Base-by-base conservation (phyloP, 1,139 yeast genomes). In the Blastobotrys illinoisensis region DNA sequence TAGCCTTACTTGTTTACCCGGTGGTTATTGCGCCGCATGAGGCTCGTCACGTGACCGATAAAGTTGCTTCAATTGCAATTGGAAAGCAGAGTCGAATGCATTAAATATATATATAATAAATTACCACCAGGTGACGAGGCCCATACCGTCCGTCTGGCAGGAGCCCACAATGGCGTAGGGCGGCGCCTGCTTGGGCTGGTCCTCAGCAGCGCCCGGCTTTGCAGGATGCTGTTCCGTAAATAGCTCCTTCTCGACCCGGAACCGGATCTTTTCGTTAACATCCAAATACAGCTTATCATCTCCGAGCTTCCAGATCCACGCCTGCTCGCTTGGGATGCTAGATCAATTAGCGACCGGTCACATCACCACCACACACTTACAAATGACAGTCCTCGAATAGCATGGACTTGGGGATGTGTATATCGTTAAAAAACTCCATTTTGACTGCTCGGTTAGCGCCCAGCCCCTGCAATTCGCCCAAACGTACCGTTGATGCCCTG, bases 91-190 rank as follows among this genome's bases (percentile, higher is more conserved):
- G 23, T 6, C 4, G 4, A 20, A 44, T 44, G 24, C 24, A 44
- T 44, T 44, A 44, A 44, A 44, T 28, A 47, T 20, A 28, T 13
- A 26, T 9, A 28, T 11, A 26, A 21, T 11, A 49, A 44, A 82
- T 65, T 87, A 95, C 99, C 99, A 93, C 98, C 98, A 93, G 52
- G 91, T 80, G 44, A 88, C 85, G 64, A 95, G 82, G 4, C 99
- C 99, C 95, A 89, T 88, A 48, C 99, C 99, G 64, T 89, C 97
- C 3, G 88, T 82, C 68, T 90, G 97, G 70, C 97, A 90, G 54
- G 96, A 86, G n/a, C 95, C 97, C 36, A 87, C 71, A 36, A 93
- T 74, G 11, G 90, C 88, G 69, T 88, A 90, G 1, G 96, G 87
- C 16, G 97, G 93, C 58, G 55, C 62, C 47, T 66, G 67, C 9